Evolutionary conservation across 805 yeast species (phyloP).

Genomic region (Debaryomyces hansenii): DNA sequence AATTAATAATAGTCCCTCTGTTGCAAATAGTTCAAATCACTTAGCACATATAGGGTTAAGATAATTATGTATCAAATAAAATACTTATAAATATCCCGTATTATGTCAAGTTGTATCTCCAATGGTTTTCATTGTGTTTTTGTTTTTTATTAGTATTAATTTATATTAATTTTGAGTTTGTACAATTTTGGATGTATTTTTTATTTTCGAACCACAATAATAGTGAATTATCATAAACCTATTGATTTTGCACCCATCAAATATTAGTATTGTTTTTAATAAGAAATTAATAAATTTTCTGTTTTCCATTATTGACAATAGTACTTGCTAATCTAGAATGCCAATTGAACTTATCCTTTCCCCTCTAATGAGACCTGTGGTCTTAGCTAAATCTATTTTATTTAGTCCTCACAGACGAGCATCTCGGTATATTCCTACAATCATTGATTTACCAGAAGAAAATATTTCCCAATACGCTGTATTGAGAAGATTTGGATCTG

Average conservation of each 20-base stretch:
- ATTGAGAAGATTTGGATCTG: conserved; percentile 59
- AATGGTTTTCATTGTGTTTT: too few species aligned
- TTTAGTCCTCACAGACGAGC: conserved; percentile 58
- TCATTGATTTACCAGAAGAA: conserved; percentile 43
- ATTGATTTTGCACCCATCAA: not conserved
- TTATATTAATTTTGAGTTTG: too few species aligned
- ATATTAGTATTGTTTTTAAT: not conserved
- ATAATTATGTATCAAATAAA: too few species aligned
- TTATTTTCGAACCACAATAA: not conserved
- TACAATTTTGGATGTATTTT: too few species aligned
- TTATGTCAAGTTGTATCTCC: too few species aligned
- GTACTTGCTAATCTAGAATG: conserved; percentile 31
- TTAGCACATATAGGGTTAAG: too few species aligned
- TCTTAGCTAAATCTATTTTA: conserved; percentile 52
- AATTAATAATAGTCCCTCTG: too few species aligned
- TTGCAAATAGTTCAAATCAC: too few species aligned
- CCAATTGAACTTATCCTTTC: conserved; percentile 59
- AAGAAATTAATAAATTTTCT: not conserved
- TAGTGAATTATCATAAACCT: not conserved
- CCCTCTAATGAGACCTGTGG: conserved; percentile 61
- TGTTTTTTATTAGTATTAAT: too few species aligned
- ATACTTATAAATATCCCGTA: too few species aligned
- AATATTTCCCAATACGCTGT: conserved; percentile 45
- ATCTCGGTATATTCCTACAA: conserved; percentile 55
- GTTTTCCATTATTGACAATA: not conserved